Percentiles rank a stretch among this genome's conserved stretches.
Conservation (phyloP, 164 flowering plant species). For the Piper longum region DNA sequence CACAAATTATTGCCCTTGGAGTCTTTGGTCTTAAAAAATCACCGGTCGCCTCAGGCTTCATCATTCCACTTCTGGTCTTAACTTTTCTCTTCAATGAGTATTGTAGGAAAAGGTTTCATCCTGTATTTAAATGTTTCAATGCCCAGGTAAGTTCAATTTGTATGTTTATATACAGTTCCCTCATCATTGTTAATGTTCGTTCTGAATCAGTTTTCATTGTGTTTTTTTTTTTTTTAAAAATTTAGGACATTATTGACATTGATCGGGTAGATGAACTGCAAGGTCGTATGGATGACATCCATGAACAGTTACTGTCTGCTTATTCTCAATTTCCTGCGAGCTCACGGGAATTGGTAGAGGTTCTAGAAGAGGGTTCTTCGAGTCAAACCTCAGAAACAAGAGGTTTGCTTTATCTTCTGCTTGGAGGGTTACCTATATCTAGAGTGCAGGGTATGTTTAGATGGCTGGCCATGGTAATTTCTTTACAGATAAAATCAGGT, state of each 20-base stretch:
- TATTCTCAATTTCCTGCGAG: slow-evolving; percentile 33
- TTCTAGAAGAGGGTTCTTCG: slow-evolving; percentile 5
- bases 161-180: not conserved
- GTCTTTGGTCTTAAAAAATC: slow-evolving; percentile 69
- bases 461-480: slow-evolving; percentile 15
- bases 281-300: slow-evolving; percentile 52
- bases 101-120: slow-evolving; percentile 69
- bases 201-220: not conserved
- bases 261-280: slow-evolving; percentile 52
- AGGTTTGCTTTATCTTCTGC: slow-evolving; percentile 15
- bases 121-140: slow-evolving; percentile 38
- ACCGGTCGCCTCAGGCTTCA: slow-evolving; percentile 67
- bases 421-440: slow-evolving; percentile 7
- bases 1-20: slow-evolving; percentile 73
- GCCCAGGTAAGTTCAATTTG: slow-evolving; percentile 39
- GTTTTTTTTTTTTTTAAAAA: too few relatives aligned
- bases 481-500: slow-evolving; percentile 8
- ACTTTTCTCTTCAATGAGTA: slow-evolving; percentile 79
- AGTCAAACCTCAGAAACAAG: slow-evolving; percentile 14
- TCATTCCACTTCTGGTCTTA: slow-evolving; percentile 45
- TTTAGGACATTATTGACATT: slow-evolving; percentile 69
- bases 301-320: slow-evolving; percentile 31
- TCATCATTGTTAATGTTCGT: not conserved
- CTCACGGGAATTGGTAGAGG: slow-evolving; percentile 7
- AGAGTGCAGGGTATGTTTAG: slow-evolving; percentile 10